phyloP scores from a whole-genome alignment of 129 eudicot species.

The Centella asiatica region DNA sequence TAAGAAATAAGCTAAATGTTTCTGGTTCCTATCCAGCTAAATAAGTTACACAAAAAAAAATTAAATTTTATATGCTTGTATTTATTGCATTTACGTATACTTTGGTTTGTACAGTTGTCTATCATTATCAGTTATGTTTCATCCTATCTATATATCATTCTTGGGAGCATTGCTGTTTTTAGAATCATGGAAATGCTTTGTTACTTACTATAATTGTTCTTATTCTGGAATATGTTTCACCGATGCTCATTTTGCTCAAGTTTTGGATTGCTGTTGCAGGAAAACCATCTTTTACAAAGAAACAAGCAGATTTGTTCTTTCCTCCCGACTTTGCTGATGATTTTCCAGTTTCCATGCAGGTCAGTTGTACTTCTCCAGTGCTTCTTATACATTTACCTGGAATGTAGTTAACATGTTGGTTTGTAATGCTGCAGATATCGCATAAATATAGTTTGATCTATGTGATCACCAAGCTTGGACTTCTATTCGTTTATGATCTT shows the following conservation, averaged over 20 bases:
- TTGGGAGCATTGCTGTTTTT: not conserved
- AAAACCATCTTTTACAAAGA: slow-evolving; percentile 80
- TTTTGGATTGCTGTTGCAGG: slow-evolving; percentile 39
- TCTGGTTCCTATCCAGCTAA: too few relatives aligned
- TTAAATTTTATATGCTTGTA: not conserved
- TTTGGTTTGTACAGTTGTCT: too few relatives aligned
- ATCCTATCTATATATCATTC: not conserved
- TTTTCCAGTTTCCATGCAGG: slow-evolving; percentile 99
- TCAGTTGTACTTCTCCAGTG: slow-evolving; percentile 16
- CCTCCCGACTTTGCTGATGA: slow-evolving; percentile 98
- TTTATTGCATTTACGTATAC: too few relatives aligned
- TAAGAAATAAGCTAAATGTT: too few relatives aligned
- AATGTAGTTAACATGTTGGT: slow-evolving; percentile 4
- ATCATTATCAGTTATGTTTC: not conserved
- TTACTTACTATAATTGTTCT: not conserved
- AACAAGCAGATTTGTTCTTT: slow-evolving; percentile 97
- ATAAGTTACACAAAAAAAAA: too few relatives aligned
- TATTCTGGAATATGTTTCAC: not conserved
- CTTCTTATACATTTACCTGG: not conserved
- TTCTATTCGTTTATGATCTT: slow-evolving; percentile 89
- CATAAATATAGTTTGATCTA: slow-evolving; percentile 83
- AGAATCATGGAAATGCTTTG: not conserved
- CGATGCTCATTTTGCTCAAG: not conserved
- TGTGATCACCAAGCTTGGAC: slow-evolving; percentile 98
- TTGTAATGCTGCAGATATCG: slow-evolving; percentile 56